Percentiles rank a stretch among this genome's conserved stretches.
These are phyloP conservation scores for Rosa persica DNA, from an alignment of 306 rosid genomes.

Conservation along the genomic window DNA sequence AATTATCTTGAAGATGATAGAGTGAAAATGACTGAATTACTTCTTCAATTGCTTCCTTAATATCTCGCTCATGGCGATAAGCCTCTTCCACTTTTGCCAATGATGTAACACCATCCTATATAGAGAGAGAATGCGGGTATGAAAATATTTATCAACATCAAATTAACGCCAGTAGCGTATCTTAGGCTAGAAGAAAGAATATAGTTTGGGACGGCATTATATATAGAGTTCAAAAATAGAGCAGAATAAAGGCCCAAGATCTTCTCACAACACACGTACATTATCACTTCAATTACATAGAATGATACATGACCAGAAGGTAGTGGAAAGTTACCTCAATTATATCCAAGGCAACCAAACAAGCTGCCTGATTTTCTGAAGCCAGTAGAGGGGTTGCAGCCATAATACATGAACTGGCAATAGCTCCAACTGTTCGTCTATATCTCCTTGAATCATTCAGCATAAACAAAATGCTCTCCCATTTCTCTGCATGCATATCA, in stretches of 20 bases:
- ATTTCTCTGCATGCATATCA: constrained; percentile 56
- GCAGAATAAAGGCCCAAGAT: background rate
- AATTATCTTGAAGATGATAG: constrained; percentile 62
- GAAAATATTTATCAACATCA: background rate
- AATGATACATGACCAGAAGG: background rate
- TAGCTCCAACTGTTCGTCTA: constrained; percentile 80
- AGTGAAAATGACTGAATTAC: constrained; percentile 45
- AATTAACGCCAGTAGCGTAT: background rate
- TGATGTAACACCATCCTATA: constrained; percentile 48
- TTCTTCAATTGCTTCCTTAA: constrained; percentile 71
- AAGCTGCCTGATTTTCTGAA: constrained; percentile 61
- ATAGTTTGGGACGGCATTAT: background rate
- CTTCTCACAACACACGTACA: too few species aligned
- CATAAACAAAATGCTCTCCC: constrained; percentile 70
- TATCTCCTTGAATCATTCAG: constrained; percentile 80
- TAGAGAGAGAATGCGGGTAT: background rate
- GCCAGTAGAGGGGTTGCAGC: constrained; percentile 80
- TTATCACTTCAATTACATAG: background rate
- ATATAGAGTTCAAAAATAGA: background rate
- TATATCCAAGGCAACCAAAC: constrained; percentile 76
- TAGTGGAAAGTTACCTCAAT: constrained; percentile 61
- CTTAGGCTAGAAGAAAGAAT: background rate
- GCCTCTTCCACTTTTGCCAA: constrained; percentile 81
- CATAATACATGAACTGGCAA: constrained; percentile 74
- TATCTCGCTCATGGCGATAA: constrained; percentile 63